These are phyloP conservation scores for Castanea mollissima DNA, from an alignment of 306 rosid genomes.

Conservation along the genomic window DNA sequence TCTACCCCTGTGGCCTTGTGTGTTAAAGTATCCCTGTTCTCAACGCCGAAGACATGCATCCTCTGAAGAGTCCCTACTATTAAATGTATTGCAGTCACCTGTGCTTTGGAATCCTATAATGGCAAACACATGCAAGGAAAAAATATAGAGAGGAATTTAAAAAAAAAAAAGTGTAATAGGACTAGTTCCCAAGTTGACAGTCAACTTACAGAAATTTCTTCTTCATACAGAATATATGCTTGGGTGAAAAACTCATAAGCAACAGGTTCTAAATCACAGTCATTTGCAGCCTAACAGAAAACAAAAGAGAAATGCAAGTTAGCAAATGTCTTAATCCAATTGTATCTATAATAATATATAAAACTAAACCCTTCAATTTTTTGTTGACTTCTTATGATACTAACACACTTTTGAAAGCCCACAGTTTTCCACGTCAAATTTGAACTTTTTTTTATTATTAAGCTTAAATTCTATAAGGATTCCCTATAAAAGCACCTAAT, in stretches of 20 bases:
- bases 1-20: slow-evolving; percentile 99
- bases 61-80: slow-evolving; percentile 98
- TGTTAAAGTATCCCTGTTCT: slow-evolving; percentile 97
- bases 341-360: not conserved
- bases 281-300: slow-evolving; percentile 81
- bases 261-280: slow-evolving; percentile 87
- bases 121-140: slow-evolving; percentile 22
- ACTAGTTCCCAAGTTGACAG: slow-evolving; percentile 3
- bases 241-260: slow-evolving; percentile 98
- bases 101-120: slow-evolving; percentile 90
- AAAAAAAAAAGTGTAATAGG: not conserved
- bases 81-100: slow-evolving; percentile 88
- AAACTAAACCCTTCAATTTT: too few species aligned
- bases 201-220: slow-evolving; percentile 91
- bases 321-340: slow-evolving; percentile 15
- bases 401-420: too few species aligned
- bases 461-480: too few species aligned
- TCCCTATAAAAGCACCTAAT: too few species aligned
- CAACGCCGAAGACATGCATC: slow-evolving; percentile 97
- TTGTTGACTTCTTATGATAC: too few species aligned
- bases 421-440: too few species aligned
- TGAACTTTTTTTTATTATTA: too few species aligned
- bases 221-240: slow-evolving; percentile 95
- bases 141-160: not conserved
- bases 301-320: slow-evolving; percentile 20